Base-by-base conservation (phyloP, 495 filamentous ascomycete genomes). In the Talaromyces wortmannii region DNA sequence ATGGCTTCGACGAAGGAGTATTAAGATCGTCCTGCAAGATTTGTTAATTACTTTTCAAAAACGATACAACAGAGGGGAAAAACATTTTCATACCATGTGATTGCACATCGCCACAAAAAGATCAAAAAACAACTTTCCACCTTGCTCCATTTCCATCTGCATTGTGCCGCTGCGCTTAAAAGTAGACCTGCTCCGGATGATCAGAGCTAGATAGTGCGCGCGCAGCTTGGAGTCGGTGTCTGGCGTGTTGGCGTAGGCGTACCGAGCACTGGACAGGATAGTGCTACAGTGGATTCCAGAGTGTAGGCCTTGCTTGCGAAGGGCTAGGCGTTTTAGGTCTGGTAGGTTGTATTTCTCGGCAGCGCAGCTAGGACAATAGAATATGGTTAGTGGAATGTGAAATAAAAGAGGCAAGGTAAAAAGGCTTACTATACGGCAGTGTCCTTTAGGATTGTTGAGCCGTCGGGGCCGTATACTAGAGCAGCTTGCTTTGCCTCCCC, bases 131-230 rank as follows among this genome's bases (percentile, higher is more conserved):
- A 96, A 71, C 63, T 86, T 85, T 57, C 89, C 89, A 17, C 91
- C 91, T 59, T 78, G 78, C 67, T 90, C 86, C 91, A 96, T 96
- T 76, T 95, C 91, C 62, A 87, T 81, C 72, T 96, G 91, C 91
- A 96, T 95, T n/a, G 91, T 96, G 57, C 91, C 91, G 70, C 90
- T 95, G 40, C 88, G 76, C 78, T 94, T 96, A 76, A 96, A 96
- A 4, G 89, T 95, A 58, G 77, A 78, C 57, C 90, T 78, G 63
- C 84, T 86, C 58, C 91, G 80, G 60, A 96, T 92, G 69, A 96
- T 95, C 65, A 96, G 79, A 29, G 91, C 90, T 23, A 96, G 83
- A 63, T 95, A 96, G 71, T 96, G 91, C 32, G 91, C 90, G 51
- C 91, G 79, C 51, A 96, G 80, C 67, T 89, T 89, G 29, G 88